Base-by-base conservation (phyloP, 805 yeast genomes). In the Wickerhamia fluorescens region DNA sequence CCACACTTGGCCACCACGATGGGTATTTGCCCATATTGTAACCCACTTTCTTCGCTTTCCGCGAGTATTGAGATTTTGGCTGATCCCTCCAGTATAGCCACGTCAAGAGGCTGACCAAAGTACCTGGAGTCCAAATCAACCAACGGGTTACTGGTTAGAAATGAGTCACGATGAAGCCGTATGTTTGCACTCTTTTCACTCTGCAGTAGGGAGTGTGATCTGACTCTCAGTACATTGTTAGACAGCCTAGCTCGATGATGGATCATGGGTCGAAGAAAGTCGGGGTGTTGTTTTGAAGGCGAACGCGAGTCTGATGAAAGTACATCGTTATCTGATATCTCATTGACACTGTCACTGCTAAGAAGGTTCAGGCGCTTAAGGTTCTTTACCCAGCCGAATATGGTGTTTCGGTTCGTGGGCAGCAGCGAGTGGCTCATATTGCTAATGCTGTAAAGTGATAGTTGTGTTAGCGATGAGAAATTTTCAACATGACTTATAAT, bases 1-100 rank as follows among this genome's bases (percentile, higher is more conserved):
- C 97, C 96, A 58, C 98, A 89, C 42, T 86, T 82, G 10, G 96
- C 97, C n/a, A 92, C 94, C 9, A 92, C 81, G 11, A 86, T 71
- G 1, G 99, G 99, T 12, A 92, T 84, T 30, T 77, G 66, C 14
- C 97, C 98, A 50, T 85, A 92, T 28, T 78, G 75, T 18, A 82
- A 72, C 34, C 77, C 72, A 25, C 72, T 53, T 43, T 66, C 49
- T 18, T 18, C 20, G 18, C 34, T 34, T 14, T 55, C 58, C 44
- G 69, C 67, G 38, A 79, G 64, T 6, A 82, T 73, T 20, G 78
- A 72, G 30, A 86, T 82, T 27, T 74, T 69, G 11, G 88, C 94
- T 34, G 78, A 77, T 0, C 97, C 95, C 35, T 78, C 70, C 19
- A 68, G 56, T 27, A 89, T 67, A 10, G 95, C 84, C 16, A 71